Evolutionary conservation across 768 basidiomycete species (phyloP), one percentile per base, ranked within the genome.

Genomic region (Neoboletus magnificus): DNA sequence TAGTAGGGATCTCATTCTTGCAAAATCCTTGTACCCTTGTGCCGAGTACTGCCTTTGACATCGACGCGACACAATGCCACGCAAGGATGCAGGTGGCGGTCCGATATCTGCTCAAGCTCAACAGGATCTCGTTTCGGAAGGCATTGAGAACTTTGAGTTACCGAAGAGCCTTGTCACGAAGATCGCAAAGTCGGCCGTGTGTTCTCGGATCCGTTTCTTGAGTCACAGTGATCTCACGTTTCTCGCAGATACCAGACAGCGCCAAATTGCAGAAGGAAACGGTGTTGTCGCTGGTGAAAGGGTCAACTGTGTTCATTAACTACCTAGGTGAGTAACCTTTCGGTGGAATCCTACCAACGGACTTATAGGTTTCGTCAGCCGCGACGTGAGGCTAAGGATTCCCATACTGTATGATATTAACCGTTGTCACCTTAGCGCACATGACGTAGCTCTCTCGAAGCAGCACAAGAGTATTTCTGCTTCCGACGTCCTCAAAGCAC

Each of bases 251-350:
- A 4, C 91, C 93, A 7, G 87, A 92, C 0, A 87, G 84, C 61
- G 81, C 86, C 13, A 96, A 96, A 66, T 71, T 97, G 53, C 90
- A 93, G 63, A 96, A 94, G 59, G 96, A 98, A 55, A 89, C 91
- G 0, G 84, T 94, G 0, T 69, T 89, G 1, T 91, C 93, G 13
- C 77, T 97, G 11, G 79, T 89, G 15, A 94, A 94, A 67, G 87
- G 88, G 30, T 92, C 94, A 4, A 95, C 95, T 0, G 89, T 98
- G 49, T 98, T 98, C 70, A 94, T 99, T 62, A 95, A 90, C 70
- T 96, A 94, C 63, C 77, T 98, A 9, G 87, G 95, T 89, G 69
- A 62, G 86, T 40, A 18, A 11, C 13, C 22, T 13, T 45, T 27
- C 7, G 18, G 27, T 22, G 36, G 3, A 47, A 22, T 37, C 20